Conservation (phyloP, 768 basidiomycete species). For the Nidularia sp. region DNA sequence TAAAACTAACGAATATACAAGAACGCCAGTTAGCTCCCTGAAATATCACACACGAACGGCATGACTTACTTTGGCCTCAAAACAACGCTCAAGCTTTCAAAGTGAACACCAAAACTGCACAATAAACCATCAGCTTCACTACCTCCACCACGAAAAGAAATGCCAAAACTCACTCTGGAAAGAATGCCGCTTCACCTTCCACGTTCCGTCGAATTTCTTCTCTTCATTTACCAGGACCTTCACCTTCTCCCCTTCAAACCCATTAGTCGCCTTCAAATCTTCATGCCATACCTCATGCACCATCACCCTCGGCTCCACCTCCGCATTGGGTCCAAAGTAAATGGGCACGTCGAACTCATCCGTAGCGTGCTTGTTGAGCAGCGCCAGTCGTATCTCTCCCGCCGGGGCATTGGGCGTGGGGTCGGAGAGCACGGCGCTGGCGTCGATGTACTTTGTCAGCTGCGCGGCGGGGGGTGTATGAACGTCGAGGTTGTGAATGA, state of each 20-base stretch:
- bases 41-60: too few species aligned
- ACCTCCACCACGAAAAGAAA: not conserved
- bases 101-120: not conserved
- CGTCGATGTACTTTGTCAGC: conserved; percentile 43
- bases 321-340: conserved; percentile 25
- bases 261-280: conserved; percentile 36
- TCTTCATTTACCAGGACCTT: conserved; percentile 22
- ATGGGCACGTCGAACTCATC: conserved; percentile 33
- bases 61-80: too few species aligned
- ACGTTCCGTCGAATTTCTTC: conserved; percentile 25
- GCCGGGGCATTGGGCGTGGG: conserved; percentile 10
- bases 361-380: conserved; percentile 46
- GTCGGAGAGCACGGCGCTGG: conserved; percentile 36
- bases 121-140: not conserved
- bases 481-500: conserved; percentile 36
- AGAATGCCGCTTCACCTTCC: conserved; percentile 39
- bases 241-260: conserved; percentile 38
- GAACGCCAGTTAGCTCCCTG: too few species aligned
- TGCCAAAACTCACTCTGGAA: conserved; percentile 32
- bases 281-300: conserved; percentile 52
- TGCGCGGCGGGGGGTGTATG: conserved; percentile 26
- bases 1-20: too few species aligned
- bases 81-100: not conserved
- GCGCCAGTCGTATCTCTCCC: conserved; percentile 42
- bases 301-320: conserved; percentile 20